Evolutionary conservation across 2,329 filamentous ascomycete species (phyloP), one percentile per base, ranked within the genome.

Genomic region (Chaetomiaceae sp.): DNA sequence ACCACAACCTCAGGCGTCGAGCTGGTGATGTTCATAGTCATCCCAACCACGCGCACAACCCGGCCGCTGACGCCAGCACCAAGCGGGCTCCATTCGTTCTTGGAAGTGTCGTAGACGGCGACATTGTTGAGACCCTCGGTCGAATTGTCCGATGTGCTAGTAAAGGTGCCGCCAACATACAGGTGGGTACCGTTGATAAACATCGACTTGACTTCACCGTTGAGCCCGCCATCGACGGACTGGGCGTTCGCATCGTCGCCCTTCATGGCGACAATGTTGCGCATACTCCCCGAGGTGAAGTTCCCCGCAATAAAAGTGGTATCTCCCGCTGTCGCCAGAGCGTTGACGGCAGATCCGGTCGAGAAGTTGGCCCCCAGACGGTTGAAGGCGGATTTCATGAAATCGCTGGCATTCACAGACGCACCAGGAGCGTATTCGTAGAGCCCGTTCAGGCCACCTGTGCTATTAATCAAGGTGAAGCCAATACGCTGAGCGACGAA

Each of bases 401-500:
- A 83, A 59, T 89, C 73, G 21, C 74, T 79, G 1, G 77, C 76
- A 58, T 82, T 76, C 30, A 87, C 73, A 0, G 76, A 75, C 54
- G 78, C 66, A 16, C 75, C 77, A 0, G 91, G 89, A 61, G 95
- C 80, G 66, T 89, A 96, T 64, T 97, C 94, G 66, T 88, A 97
- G 1, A 99, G 73, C 8, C 90, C 90, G 65, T 96, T 96, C 48
- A 99, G 74, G 3, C 88, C 89, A 46, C 87, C 88, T 42, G 85
- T 88, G 2, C 87, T 86, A 58, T 84, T 84, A 59, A 85, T 78
- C 42, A 89, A 75, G 20, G 76, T 84, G 67, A 96, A 96, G 9
- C 86, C 84, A 36, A 97, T 84, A 51, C 87, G 82, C 65, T 95
- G 91, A 8, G 94, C 94, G n/a, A 99, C 94, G 59, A 97, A 74